phyloP scores from a whole-genome alignment of 192 early-diverging fungal species.

The Umbelopsis vinacea region DNA sequence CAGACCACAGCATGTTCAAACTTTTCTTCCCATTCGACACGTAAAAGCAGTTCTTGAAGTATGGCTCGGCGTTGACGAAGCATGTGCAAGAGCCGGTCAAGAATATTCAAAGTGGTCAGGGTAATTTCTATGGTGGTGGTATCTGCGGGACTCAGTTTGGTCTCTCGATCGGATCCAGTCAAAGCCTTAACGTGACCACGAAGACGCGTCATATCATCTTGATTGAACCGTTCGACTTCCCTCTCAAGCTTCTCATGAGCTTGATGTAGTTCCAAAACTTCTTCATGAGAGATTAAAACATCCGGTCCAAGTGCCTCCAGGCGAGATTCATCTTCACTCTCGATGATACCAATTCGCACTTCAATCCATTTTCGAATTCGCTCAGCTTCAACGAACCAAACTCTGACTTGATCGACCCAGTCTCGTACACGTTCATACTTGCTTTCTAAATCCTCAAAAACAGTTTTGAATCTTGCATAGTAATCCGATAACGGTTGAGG shows the following conservation, averaged over 20 bases:
- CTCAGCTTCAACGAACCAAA: slow-evolving; percentile 47
- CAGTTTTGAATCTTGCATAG: slow-evolving; percentile 28
- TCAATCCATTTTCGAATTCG: slow-evolving; percentile 48
- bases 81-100: slow-evolving; percentile 43
- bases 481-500: background rate
- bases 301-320: slow-evolving; percentile 14
- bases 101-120: slow-evolving; percentile 39
- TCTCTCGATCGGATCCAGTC: slow-evolving; percentile 32
- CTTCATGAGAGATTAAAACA: slow-evolving; percentile 25
- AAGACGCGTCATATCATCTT: slow-evolving; percentile 48
- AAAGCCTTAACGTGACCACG: slow-evolving; percentile 48
- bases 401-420: slow-evolving; percentile 43
- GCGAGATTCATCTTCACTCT: slow-evolving; percentile 30
- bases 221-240: slow-evolving; percentile 47
- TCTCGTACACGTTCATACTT: slow-evolving; percentile 48
- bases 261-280: slow-evolving; percentile 37
- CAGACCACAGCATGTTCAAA: slow-evolving; percentile 32
- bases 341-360: slow-evolving; percentile 38
- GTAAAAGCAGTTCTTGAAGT: slow-evolving; percentile 36
- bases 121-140: slow-evolving; percentile 55
- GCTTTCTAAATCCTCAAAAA: slow-evolving; percentile 37
- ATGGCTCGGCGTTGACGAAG: slow-evolving; percentile 34
- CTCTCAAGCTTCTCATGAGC: slow-evolving; percentile 40
- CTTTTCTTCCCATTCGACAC: slow-evolving; percentile 45
- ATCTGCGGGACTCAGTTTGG: slow-evolving; percentile 48